Conservation (phyloP, 768 basidiomycete genomes). For the Scleroderma bovista region DNA sequence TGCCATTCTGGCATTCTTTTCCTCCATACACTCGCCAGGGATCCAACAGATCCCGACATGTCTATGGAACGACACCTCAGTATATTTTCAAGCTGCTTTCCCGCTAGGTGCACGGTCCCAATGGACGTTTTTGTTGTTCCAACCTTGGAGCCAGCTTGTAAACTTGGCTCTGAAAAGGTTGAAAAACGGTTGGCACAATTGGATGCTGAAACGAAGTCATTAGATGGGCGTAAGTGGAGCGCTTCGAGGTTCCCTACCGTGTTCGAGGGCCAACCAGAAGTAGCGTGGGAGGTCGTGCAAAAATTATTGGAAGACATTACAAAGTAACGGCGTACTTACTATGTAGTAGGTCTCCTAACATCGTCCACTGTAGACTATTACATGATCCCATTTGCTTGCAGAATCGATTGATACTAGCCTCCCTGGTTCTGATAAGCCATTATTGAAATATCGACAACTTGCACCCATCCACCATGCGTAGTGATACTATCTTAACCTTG, state of each 20-base stretch:
- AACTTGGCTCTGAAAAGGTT: not conserved
- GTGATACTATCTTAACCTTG: too few species aligned
- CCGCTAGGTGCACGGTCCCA: not conserved
- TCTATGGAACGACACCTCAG: not conserved
- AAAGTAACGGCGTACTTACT: too few species aligned
- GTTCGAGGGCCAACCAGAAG: not conserved
- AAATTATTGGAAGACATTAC: not conserved
- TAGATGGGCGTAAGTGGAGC: not conserved
- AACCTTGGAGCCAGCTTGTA: not conserved
- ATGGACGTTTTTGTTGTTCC: not conserved
- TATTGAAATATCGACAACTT: too few species aligned
- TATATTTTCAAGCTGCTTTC: not conserved
- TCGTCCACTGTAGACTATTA: not conserved
- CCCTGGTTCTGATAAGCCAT: too few species aligned
- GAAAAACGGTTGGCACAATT: not conserved
- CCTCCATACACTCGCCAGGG: not conserved
- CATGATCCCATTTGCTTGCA: not conserved
- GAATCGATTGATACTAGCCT: too few species aligned
- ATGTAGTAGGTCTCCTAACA: too few species aligned
- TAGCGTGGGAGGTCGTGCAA: not conserved
- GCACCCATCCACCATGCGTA: too few species aligned
- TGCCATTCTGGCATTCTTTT: not conserved
- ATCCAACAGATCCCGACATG: not conserved
- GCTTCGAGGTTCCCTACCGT: not conserved
- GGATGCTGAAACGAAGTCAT: not conserved